Percentiles rank a stretch among this genome's conserved stretches.
These are phyloP conservation scores for Phragmites australis DNA, from an alignment of 176 grass and related monocot species.

Conservation along the genomic window DNA sequence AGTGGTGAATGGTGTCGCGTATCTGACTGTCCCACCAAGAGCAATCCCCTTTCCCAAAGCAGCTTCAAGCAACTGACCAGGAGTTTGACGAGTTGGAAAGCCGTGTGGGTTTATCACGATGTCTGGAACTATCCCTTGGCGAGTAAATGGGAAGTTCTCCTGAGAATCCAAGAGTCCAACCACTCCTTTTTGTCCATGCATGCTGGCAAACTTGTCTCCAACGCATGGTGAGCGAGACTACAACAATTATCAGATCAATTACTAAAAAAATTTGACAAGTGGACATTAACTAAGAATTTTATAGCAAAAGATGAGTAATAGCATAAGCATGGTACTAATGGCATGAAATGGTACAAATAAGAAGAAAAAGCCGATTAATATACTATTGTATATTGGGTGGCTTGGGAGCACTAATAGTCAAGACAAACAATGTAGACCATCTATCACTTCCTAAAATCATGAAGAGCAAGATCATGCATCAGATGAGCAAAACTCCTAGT, in stretches of 20 bases:
- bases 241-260: background rate
- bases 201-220: conserved; percentile 93
- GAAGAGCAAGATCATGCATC: background rate
- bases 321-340: background rate
- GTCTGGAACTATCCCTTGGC: conserved; percentile 93
- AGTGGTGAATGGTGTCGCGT: conserved; percentile 90
- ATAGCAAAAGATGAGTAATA: background rate
- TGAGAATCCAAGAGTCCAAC: conserved; percentile 85
- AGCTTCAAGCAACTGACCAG: conserved; percentile 94
- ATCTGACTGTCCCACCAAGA: conserved; percentile 53
- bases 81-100: conserved; percentile 94
- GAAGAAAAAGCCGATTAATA: background rate
- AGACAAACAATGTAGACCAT: conserved; percentile 22
- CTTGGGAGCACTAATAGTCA: background rate
- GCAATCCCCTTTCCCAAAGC: conserved; percentile 93
- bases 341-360: background rate
- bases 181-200: conserved; percentile 96
- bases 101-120: conserved; percentile 91
- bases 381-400: background rate
- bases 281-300: background rate
- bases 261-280: background rate
- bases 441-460: conserved; percentile 9
- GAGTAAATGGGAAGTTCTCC: conserved; percentile 91
- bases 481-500: background rate
- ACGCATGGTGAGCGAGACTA: conserved; percentile 61